phyloP scores from a whole-genome alignment of 1,284 basidiomycete species.

The Neonothopanus nambi region DNA sequence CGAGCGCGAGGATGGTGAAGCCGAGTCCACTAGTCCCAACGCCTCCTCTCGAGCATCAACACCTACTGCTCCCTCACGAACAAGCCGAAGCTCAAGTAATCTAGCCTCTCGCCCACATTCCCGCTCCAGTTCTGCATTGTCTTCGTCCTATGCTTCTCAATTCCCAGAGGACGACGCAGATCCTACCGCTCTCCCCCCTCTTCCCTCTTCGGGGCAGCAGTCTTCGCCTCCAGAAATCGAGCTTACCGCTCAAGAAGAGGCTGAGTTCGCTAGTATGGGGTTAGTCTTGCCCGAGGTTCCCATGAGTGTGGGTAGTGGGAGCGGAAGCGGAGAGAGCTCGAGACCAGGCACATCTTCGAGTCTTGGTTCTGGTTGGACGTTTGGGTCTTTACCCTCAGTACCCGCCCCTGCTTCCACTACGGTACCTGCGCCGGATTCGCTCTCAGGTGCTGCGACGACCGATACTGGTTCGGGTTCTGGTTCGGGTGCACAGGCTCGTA shows the following conservation, averaged over 20 bases:
- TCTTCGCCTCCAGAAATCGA: conserved; percentile 5
- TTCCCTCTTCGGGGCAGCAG: not conserved
- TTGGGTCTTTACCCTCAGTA: not conserved
- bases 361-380: not conserved
- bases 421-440: not conserved
- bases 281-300: conserved; percentile 5
- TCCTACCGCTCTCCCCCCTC: not conserved
- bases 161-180: not conserved
- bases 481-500: too few relatives aligned
- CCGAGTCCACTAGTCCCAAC: not conserved
- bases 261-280: conserved; percentile 11
- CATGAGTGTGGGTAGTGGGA: not conserved
- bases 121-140: not conserved
- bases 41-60: conserved; percentile 1
- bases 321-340: not conserved
- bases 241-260: conserved; percentile 8
- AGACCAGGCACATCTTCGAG: conserved; percentile 3
- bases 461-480: too few relatives aligned
- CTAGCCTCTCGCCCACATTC: not conserved
- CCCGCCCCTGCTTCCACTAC: not conserved
- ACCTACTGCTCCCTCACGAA: conserved; percentile 21
- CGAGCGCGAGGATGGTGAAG: not conserved
- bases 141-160: not conserved
- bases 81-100: not conserved
- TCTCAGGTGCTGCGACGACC: not conserved